phyloP scores from a whole-genome alignment of 169 alveolate species.

The Cryptosporidium meleagridis region DNA sequence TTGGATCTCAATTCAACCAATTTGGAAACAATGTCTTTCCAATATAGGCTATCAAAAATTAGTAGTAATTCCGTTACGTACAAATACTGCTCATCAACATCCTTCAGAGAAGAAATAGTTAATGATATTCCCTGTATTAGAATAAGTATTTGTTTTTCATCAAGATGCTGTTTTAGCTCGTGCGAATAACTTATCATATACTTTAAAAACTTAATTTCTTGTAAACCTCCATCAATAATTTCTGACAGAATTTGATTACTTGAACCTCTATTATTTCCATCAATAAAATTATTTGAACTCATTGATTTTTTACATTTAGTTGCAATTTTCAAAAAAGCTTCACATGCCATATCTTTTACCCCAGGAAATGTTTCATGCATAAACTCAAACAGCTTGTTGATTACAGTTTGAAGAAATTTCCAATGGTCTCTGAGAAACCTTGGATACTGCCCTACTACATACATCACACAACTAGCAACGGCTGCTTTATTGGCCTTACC shows the following conservation, averaged over 20 bases:
- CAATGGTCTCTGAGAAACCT: slow-evolving; percentile 96
- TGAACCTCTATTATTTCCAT: not conserved
- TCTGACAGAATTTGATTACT: slow-evolving; percentile 10
- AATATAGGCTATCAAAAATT: slow-evolving; percentile 38
- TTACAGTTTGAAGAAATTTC: slow-evolving; percentile 97
- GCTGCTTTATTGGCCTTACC: slow-evolving; percentile 99
- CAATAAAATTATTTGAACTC: slow-evolving; percentile 61
- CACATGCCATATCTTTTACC: slow-evolving; percentile 99
- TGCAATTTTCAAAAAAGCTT: slow-evolving; percentile 94
- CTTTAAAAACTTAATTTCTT: slow-evolving; percentile 48
- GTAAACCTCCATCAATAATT: not conserved
- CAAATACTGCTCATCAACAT: slow-evolving; percentile 54
- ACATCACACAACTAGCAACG: slow-evolving; percentile 92
- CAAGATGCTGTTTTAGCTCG: slow-evolving; percentile 63
- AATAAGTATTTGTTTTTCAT: slow-evolving; percentile 62
- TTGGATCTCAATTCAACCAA: slow-evolving; percentile 9
- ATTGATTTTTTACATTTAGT: slow-evolving; percentile 91
- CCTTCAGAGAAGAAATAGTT: slow-evolving; percentile 51
- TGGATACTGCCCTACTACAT: slow-evolving; percentile 99
- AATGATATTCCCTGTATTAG: slow-evolving; percentile 62
- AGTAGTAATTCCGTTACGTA: slow-evolving; percentile 45
- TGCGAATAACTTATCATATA: slow-evolving; percentile 61
- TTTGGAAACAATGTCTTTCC: slow-evolving; percentile 45
- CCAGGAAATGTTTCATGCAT: slow-evolving; percentile 99
- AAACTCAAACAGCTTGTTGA: slow-evolving; percentile 98